Evolutionary conservation across 1,139 yeast species (phyloP).

Genomic region (Saccharomyces hybrid): DNA sequence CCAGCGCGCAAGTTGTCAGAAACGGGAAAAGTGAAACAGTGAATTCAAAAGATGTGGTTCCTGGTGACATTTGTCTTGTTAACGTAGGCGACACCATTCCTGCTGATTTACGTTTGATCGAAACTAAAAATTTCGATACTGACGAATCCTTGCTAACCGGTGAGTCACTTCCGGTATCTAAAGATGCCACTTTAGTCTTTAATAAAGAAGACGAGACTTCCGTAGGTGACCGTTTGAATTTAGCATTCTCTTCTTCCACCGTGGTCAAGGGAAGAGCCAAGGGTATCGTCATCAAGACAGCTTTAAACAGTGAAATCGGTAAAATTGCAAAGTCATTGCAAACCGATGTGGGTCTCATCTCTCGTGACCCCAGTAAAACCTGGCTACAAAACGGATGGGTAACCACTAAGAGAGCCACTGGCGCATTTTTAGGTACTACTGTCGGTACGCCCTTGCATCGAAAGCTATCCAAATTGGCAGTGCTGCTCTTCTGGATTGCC

Average conservation of each 20-base stretch:
- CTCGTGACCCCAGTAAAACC: slow-evolving; percentile 41
- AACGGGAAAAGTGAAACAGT: slow-evolving; percentile 65
- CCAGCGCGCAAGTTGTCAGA: slow-evolving; percentile 83
- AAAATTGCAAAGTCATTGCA: slow-evolving; percentile 86
- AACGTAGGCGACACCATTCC: slow-evolving; percentile 92
- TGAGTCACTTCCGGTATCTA: slow-evolving; percentile 79
- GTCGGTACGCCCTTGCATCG: slow-evolving; percentile 89
- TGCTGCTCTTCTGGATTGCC: slow-evolving; percentile 73
- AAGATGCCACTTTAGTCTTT: slow-evolving; percentile 39
- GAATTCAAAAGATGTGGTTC: slow-evolving; percentile 80
- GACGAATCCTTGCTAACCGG: slow-evolving; percentile 95
- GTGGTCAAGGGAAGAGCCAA: slow-evolving; percentile 91
- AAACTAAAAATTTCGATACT: slow-evolving; percentile 68
- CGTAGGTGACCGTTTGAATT: slow-evolving; percentile 60
- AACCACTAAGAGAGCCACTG: slow-evolving; percentile 46
- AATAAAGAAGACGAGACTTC: slow-evolving; percentile 37
- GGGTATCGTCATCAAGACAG: slow-evolving; percentile 88
- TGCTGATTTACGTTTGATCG: slow-evolving; percentile 78
- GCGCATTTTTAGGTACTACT: slow-evolving; percentile 65
- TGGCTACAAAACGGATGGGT: slow-evolving; percentile 28
- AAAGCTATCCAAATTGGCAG: slow-evolving; percentile 91
- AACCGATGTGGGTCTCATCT: slow-evolving; percentile 73
- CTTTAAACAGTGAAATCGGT: slow-evolving; percentile 85
- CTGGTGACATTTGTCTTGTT: slow-evolving; percentile 87
- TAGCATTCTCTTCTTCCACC: slow-evolving; percentile 93